Evolutionary conservation across 2,329 filamentous ascomycete species (phyloP).

Genomic region (Microdochium nivale): DNA sequence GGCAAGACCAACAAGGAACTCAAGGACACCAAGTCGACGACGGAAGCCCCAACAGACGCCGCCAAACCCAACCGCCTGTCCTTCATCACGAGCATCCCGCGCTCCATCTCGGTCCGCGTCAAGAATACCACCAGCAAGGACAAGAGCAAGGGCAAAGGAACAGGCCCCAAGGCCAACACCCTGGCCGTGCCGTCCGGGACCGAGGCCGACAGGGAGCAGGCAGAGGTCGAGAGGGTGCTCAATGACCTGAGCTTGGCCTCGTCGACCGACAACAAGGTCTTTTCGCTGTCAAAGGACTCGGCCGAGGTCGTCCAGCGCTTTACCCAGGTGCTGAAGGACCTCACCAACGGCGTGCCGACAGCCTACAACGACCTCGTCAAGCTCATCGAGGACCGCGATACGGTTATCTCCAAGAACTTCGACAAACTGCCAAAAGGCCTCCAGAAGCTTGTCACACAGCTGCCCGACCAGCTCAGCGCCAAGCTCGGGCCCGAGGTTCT

Average conservation of each 20-base stretch:
- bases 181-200: conserved; percentile 20
- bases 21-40: conserved; percentile 20
- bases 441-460: conserved; percentile 75
- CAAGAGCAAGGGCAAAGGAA: conserved; percentile 15
- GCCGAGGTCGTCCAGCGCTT: conserved; percentile 76
- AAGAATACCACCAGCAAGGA: conserved; percentile 12
- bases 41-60: conserved; percentile 20
- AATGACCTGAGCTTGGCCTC: conserved; percentile 77
- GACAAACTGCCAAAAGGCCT: conserved; percentile 68
- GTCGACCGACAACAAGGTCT: conserved; percentile 71
- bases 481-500: conserved; percentile 73
- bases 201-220: conserved; percentile 45
- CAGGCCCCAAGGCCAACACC: conserved; percentile 24
- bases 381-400: conserved; percentile 53
- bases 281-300: conserved; percentile 77
- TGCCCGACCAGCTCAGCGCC: conserved; percentile 74
- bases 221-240: conserved; percentile 71
- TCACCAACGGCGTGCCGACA: conserved; percentile 86
- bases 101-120: conserved; percentile 17
- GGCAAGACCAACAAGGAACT: conserved; percentile 21
- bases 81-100: conserved; percentile 23
- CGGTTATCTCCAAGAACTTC: conserved; percentile 49
- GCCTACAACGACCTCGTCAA: conserved; percentile 78
- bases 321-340: conserved; percentile 83
- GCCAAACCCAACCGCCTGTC: conserved; percentile 29